Conservation (phyloP, 495 filamentous ascomycete genomes). For the Neurospora sp. region DNA sequence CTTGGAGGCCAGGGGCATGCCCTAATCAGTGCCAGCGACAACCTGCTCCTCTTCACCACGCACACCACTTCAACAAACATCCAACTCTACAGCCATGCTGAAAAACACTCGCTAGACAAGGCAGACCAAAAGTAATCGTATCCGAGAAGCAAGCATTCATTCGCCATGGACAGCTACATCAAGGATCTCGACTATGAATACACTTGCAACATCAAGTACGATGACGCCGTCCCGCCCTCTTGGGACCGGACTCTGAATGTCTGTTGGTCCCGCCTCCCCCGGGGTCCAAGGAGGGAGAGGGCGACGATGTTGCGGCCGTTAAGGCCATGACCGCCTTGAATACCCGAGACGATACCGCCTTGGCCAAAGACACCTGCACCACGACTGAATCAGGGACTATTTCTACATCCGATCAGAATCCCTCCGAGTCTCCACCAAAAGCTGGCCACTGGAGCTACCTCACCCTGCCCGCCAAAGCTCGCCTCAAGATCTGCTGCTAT, state of each 20-base stretch:
- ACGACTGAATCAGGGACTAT: too few relatives aligned
- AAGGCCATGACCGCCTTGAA: background rate
- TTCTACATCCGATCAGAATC: too few relatives aligned
- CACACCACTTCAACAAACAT: background rate
- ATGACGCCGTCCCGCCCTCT: background rate
- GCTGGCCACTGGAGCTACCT: background rate
- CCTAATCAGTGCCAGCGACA: background rate
- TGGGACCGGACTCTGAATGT: background rate
- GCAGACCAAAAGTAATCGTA: background rate
- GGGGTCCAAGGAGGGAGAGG: background rate
- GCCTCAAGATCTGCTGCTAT: background rate
- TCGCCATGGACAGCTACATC: background rate
- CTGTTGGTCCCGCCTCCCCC: background rate
- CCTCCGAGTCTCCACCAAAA: background rate
- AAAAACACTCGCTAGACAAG: background rate
- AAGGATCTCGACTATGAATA: background rate
- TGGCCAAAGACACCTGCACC: too few relatives aligned
- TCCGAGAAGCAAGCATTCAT: background rate
- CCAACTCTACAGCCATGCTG: background rate
- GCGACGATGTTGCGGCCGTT: background rate
- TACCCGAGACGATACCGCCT: background rate
- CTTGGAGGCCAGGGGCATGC: background rate
- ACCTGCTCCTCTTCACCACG: background rate
- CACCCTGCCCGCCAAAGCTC: background rate
- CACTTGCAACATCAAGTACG: background rate